Base-by-base conservation (phyloP, 768 basidiomycete species). In the Lentinula raphanica region DNA sequence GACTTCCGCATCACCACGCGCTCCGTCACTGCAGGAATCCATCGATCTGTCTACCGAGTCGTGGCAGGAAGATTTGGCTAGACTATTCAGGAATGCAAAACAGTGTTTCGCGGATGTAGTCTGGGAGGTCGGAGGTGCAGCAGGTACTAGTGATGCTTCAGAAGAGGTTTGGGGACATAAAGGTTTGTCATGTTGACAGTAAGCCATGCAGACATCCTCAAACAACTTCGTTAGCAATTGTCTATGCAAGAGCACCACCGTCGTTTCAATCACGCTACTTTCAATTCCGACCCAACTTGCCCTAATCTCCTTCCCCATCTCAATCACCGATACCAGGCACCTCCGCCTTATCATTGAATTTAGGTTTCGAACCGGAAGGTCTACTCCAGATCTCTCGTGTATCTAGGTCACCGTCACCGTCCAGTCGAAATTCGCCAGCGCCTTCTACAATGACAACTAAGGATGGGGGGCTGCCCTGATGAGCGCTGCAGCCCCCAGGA, bases 101-200 rank as follows among this genome's bases (percentile, higher is more conserved):
- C 91, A 95, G 60, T 80, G 92, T 58, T 98, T 94, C 67, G 89
- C 91, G n/a, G 96, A 98, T 74, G 94, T 98, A 51, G 85, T 92
- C n/a, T 98, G 96, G 95, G 85, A 87, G 69, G 54, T 56, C 11
- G 58, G 56, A 25, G 83, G 82, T 31, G 80, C 80, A 51, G 75
- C 71, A 55, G 42, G 42, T 44, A 44, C 1, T 21, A 44, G 19
- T 44, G 42, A 44, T 0, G 42, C 21, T 23, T 66, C 72, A 50
- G 79, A 80, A 58, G 84, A 88, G 63, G 85, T 97, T 27, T 97
- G 90, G 87, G 95, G 92, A 3, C 96, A 98, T 71, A 96, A 98
- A 83, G 94, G 94, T 96, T 32, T 8, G 38, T 3, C 4, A 12
- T 36, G 13, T 12, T n/a, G n/a, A 48, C n/a, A 27, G 12, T 32